phyloP scores from a whole-genome alignment of 1,139 yeast genomes.

The Candida tetrigidarum region DNA sequence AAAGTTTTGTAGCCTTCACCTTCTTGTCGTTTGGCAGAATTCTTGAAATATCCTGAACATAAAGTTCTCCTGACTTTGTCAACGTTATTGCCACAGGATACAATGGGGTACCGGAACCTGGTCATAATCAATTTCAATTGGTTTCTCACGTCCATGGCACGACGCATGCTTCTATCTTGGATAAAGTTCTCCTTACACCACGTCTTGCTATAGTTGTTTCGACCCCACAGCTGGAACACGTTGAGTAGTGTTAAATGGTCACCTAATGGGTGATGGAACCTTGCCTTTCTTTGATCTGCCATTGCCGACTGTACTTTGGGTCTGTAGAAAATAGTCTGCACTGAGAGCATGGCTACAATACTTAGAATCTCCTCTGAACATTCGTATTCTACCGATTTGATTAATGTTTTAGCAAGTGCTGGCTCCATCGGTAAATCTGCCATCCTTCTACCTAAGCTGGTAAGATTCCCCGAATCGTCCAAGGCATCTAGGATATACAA shows the following conservation, averaged over 20 bases:
- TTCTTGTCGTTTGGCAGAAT: conserved; percentile 78
- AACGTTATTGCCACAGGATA: conserved; percentile 64
- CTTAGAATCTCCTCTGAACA: conserved; percentile 86
- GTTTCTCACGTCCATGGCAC: conserved; percentile 78
- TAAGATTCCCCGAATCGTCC: conserved; percentile 77
- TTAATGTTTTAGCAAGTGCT: conserved; percentile 77
- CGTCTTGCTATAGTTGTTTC: conserved; percentile 57
- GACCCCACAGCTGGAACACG: conserved; percentile 79
- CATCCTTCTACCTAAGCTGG: conserved; percentile 78
- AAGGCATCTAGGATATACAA: conserved; percentile 81
- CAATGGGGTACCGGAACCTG: conserved; percentile 52
- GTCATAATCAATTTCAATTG: conserved; percentile 71
- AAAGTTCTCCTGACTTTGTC: conserved; percentile 72
- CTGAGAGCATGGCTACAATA: conserved; percentile 90
- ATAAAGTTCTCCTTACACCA: conserved; percentile 88
- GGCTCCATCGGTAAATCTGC: conserved; percentile 98
- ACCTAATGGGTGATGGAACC: conserved; percentile 79
- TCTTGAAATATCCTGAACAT: conserved; percentile 87
- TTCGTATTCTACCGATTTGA: conserved; percentile 70
- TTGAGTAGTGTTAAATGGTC: conserved; percentile 87
- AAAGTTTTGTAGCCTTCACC: conserved; percentile 75
- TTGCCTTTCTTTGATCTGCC: conserved; percentile 79
- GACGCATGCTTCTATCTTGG: conserved; percentile 77
- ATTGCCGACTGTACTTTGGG: conserved; percentile 75
- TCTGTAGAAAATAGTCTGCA: conserved; percentile 81